Conservation (phyloP, 495 filamentous ascomycete species). For the Penicillium lividum region DNA sequence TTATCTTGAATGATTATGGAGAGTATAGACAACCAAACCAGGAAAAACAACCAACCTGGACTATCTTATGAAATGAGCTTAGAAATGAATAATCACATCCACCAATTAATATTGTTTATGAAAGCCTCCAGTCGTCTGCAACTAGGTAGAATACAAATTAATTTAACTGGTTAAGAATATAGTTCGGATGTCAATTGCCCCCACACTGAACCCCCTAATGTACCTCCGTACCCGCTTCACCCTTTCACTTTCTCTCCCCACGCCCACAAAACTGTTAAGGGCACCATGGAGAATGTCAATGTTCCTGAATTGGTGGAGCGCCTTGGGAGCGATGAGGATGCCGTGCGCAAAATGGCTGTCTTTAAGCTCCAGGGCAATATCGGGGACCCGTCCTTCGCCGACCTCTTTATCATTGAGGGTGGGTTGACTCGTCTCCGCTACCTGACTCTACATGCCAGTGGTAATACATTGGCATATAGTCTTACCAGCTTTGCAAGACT, state of each 20-base stretch:
- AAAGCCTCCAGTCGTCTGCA: too few species aligned
- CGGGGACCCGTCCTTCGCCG: conserved; percentile 94
- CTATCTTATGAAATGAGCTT: neutral
- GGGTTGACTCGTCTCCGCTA: conserved; percentile 79
- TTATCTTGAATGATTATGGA: neutral
- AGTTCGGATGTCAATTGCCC: conserved; percentile 3
- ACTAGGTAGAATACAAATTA: too few species aligned
- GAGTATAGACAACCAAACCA: neutral
- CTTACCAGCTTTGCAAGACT: conserved; percentile 82
- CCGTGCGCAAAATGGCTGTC: conserved; percentile 96
- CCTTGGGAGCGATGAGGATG: conserved; percentile 78
- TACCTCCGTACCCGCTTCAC: neutral
- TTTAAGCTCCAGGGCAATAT: conserved; percentile 96
- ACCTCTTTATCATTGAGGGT: conserved; percentile 89
- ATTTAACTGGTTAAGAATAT: neutral
- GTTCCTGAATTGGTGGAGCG: conserved; percentile 68
- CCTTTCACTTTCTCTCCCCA: neutral
- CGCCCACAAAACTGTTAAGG: neutral
- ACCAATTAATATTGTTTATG: too few species aligned
- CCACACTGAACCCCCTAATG: neutral
- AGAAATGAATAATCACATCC: neutral
- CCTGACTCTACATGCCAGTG: conserved; percentile 77
- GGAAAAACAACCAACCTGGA: neutral
- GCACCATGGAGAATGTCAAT: conserved; percentile 57
- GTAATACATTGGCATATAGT: conserved; percentile 94